These are phyloP conservation scores for Ganoderma lucidum DNA, from an alignment of 1,284 basidiomycete species.

Conservation along the genomic window DNA sequence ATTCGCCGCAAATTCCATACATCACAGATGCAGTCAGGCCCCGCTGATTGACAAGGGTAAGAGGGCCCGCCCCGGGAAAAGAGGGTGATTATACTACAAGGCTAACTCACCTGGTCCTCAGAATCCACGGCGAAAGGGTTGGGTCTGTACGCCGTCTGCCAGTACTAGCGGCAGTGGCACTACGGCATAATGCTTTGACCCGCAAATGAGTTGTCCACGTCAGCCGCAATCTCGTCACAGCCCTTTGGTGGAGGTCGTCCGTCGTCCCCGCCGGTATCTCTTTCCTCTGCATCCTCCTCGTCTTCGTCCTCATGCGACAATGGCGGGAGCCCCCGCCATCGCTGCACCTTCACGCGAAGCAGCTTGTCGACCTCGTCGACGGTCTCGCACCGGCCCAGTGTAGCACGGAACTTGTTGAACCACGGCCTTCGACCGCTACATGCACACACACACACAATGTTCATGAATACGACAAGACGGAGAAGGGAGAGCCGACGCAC, in stretches of 20 bases:
- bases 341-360: slow-evolving; percentile 53
- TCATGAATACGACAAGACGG: background rate
- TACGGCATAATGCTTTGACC: background rate
- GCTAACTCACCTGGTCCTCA: background rate
- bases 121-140: background rate
- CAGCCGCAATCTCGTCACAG: background rate
- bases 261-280: background rate
- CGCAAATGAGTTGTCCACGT: slow-evolving; percentile 1
- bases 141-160: background rate
- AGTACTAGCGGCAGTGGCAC: background rate
- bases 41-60: background rate
- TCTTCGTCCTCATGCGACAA: slow-evolving; percentile 17
- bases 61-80: background rate
- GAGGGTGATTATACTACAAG: background rate
- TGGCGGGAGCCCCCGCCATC: slow-evolving; percentile 55
- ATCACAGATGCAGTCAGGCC: background rate
- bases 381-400: slow-evolving; percentile 49
- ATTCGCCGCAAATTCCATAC: background rate
- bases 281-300: slow-evolving; percentile 4
- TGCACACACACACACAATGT: background rate
- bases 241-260: background rate
- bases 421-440: slow-evolving; percentile 59
- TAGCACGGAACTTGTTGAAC: slow-evolving; percentile 61
- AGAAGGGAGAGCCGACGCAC: slow-evolving; percentile 42
- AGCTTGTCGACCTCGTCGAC: slow-evolving; percentile 56